Conservation (phyloP, 169 alveolate genomes). For the Babesia bigemina region DNA sequence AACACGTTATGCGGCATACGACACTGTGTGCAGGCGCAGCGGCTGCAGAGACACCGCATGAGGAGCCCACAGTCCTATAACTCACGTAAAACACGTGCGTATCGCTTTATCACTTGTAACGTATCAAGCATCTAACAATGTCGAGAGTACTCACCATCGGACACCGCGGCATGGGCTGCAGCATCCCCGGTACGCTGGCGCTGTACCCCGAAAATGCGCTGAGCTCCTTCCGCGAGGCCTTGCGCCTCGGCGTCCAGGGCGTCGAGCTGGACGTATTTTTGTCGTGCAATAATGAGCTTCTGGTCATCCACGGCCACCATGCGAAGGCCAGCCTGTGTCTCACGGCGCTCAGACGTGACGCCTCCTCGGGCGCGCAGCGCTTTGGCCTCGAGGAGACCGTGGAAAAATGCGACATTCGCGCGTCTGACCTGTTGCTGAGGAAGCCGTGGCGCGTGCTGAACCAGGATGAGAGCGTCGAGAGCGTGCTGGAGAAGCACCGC, state of each 20-base stretch:
- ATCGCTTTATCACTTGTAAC: no score
- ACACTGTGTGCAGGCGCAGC: no score
- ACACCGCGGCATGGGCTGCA: slow-evolving; percentile 79
- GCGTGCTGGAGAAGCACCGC: slow-evolving; percentile 3
- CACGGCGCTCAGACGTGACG: slow-evolving; percentile 10
- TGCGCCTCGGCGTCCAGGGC: slow-evolving; percentile 67
- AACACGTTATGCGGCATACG: no score
- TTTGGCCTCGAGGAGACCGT: slow-evolving; percentile 4
- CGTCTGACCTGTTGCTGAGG: slow-evolving; percentile 13
- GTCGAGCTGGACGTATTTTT: slow-evolving; percentile 76
- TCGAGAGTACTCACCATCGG: slow-evolving; percentile 56
- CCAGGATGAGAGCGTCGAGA: neutral
- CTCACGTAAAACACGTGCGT: no score
- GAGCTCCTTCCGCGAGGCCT: slow-evolving; percentile 64
- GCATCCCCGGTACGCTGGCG: slow-evolving; percentile 68
- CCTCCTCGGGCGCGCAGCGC: neutral
- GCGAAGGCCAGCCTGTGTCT: slow-evolving; percentile 9
- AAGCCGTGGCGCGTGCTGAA: slow-evolving; percentile 19
- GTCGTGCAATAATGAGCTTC: slow-evolving; percentile 65
- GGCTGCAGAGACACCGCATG: no score
- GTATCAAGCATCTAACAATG: neutral
- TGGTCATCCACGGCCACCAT: slow-evolving; percentile 70
- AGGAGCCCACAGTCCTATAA: no score
- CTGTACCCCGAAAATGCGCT: slow-evolving; percentile 73
- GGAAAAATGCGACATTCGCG: neutral